Conservation (phyloP, 139 green algal species). For the Auxenochlorella protothecoides region DNA sequence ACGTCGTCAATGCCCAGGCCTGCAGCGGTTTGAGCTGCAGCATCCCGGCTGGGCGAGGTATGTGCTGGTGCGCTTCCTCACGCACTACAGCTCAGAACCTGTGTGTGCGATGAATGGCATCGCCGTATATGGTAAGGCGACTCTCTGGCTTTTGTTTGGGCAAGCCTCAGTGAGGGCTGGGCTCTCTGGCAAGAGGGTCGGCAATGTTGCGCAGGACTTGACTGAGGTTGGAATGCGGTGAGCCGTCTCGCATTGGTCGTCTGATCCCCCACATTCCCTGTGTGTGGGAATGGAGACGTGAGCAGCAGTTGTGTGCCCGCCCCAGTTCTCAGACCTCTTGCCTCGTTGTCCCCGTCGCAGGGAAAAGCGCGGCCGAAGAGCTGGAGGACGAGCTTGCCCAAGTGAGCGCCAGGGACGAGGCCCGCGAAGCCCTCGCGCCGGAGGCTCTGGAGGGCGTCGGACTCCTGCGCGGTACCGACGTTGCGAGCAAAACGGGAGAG, state of each 20-base stretch:
- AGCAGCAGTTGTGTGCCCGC: too few species aligned
- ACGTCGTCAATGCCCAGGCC: constrained; percentile 49
- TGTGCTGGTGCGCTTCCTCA: constrained; percentile 60
- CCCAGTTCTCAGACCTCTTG: too few species aligned
- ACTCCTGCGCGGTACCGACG: neutral
- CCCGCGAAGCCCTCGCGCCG: neutral
- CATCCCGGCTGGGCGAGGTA: constrained; percentile 44
- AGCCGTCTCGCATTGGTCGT: too few species aligned
- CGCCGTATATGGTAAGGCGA: constrained; percentile 21
- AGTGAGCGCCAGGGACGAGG: too few species aligned
- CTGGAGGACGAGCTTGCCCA: constrained; percentile 53
- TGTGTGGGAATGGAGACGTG: too few species aligned
- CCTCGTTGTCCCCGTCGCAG: constrained; percentile 14
- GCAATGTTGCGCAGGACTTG: too few species aligned
- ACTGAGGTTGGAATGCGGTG: too few species aligned
- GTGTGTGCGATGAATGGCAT: constrained; percentile 84
- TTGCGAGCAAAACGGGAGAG: too few species aligned
- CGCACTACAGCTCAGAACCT: constrained; percentile 64
- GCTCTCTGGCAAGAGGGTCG: too few species aligned
- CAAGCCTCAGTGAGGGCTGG: too few species aligned
- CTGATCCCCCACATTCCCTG: too few species aligned
- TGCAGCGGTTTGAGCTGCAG: constrained; percentile 49
- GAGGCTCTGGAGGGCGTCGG: constrained; percentile 10
- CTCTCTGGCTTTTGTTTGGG: too few species aligned
- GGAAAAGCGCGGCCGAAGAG: constrained; percentile 70